A percentile compares a stretch with the other conserved stretches of the same genome.
phyloP scores from a whole-genome alignment of 164 flowering plant genomes.

The Umbilicus rupestris region DNA sequence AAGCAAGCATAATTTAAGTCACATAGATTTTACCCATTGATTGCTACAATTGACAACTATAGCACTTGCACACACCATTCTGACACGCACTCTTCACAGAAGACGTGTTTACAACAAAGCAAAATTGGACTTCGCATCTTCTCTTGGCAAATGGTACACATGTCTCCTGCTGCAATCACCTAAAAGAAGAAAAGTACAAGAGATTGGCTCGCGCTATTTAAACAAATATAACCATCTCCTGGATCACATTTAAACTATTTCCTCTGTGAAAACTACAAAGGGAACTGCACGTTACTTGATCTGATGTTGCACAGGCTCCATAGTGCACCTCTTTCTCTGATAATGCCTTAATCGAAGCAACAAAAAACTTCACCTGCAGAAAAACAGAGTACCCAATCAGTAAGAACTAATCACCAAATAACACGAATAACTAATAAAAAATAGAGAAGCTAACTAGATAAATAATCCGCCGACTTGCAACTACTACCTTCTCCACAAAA shows the following conservation, averaged over 20 bases:
- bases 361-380: slow-evolving; percentile 75
- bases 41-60: background rate
- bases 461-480: too few species aligned
- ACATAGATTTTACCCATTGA: background rate
- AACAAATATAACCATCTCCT: slow-evolving; percentile 3
- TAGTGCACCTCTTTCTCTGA: slow-evolving; percentile 93
- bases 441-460: too few species aligned
- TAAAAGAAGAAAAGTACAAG: slow-evolving; percentile 18
- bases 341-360: slow-evolving; percentile 73
- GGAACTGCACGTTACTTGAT: slow-evolving; percentile 49
- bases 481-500: slow-evolving; percentile 83
- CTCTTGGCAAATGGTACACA: slow-evolving; percentile 96
- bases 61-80: slow-evolving; percentile 56
- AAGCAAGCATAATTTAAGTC: background rate
- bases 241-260: background rate
- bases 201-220: background rate
- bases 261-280: background rate
- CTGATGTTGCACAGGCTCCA: slow-evolving; percentile 91
- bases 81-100: slow-evolving; percentile 94
- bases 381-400: background rate
- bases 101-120: slow-evolving; percentile 90
- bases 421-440: background rate
- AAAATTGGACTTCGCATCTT: slow-evolving; percentile 94
- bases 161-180: slow-evolving; percentile 89
- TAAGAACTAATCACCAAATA: background rate